Evolutionary conservation across 805 yeast species (phyloP).

Genomic region (Yarrowia sp.): DNA sequence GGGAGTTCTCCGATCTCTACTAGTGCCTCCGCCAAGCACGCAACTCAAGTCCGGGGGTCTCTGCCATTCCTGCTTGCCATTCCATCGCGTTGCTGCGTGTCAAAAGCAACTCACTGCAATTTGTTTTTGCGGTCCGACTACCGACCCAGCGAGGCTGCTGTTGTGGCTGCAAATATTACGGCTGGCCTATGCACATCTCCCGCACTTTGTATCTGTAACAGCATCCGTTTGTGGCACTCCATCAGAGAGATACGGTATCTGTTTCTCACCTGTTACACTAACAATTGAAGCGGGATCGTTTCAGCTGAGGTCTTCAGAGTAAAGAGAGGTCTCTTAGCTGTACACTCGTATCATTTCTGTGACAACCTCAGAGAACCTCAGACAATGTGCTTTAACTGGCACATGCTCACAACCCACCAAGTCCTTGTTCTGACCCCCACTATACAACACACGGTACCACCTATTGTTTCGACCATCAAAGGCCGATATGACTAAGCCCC

Average conservation of each 20-base stretch:
- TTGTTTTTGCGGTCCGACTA: constrained; percentile 6
- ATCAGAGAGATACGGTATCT: too few species aligned
- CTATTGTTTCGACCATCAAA: neutral
- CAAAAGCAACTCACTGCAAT: neutral
- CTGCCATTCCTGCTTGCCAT: neutral
- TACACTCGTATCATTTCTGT: too few species aligned
- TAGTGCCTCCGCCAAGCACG: neutral
- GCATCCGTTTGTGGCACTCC: neutral
- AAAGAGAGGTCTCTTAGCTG: too few species aligned
- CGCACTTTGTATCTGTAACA: neutral
- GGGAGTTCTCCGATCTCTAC: neutral
- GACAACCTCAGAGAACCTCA: too few species aligned
- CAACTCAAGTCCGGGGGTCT: neutral
- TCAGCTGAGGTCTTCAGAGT: too few species aligned
- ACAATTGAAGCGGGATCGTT: too few species aligned
- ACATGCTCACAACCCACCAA: too few species aligned
- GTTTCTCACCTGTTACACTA: too few species aligned
- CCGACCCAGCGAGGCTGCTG: neutral
- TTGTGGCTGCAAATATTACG: constrained; percentile 1
- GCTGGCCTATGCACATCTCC: constrained; percentile 1
- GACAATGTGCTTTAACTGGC: too few species aligned
- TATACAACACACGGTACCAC: too few species aligned
- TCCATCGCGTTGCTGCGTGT: neutral
- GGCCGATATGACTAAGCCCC: neutral
- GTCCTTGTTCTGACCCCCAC: neutral